Conservation (phyloP, 495 filamentous ascomycete genomes). For the Viridothelium virens region DNA sequence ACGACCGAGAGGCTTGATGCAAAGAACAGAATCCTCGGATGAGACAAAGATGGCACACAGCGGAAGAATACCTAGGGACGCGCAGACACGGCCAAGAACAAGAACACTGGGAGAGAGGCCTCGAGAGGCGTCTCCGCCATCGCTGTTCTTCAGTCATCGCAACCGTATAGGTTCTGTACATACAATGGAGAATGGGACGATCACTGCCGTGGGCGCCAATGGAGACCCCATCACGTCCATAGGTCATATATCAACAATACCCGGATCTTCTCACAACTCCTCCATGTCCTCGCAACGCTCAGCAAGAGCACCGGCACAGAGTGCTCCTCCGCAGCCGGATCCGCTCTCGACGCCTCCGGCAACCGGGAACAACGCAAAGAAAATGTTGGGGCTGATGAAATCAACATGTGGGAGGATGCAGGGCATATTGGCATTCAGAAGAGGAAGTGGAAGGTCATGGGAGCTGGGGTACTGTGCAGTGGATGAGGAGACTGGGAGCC, state of each 20-base stretch:
- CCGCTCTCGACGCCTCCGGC: slow-evolving; percentile 1
- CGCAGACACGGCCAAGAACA: slow-evolving; percentile 30
- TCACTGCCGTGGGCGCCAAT: background rate
- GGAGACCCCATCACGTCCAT: slow-evolving; percentile 26
- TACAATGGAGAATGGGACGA: slow-evolving; percentile 13
- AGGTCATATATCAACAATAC: slow-evolving; percentile 24
- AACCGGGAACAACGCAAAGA: slow-evolving; percentile 45
- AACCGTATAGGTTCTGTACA: slow-evolving; percentile 38
- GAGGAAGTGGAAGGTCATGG: slow-evolving; percentile 50
- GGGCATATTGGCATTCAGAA: slow-evolving; percentile 58
- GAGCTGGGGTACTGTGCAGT: slow-evolving; percentile 56
- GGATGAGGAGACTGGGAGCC: slow-evolving; percentile 54
- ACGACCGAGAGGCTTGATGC: background rate
- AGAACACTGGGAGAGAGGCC: slow-evolving; percentile 36
- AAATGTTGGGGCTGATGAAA: slow-evolving; percentile 60
- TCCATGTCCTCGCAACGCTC: slow-evolving; percentile 20
- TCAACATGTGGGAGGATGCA: slow-evolving; percentile 60
- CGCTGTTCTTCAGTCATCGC: slow-evolving; percentile 28
- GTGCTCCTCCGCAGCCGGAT: slow-evolving; percentile 16
- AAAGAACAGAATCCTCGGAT: background rate
- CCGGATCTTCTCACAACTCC: slow-evolving; percentile 21
- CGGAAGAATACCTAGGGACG: background rate
- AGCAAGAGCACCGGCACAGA: slow-evolving; percentile 24
- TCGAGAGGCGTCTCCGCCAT: slow-evolving; percentile 29
- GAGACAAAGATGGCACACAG: background rate